phyloP scores from a whole-genome alignment of 805 yeast species.

The Vanderwaltozyma tropicalis region DNA sequence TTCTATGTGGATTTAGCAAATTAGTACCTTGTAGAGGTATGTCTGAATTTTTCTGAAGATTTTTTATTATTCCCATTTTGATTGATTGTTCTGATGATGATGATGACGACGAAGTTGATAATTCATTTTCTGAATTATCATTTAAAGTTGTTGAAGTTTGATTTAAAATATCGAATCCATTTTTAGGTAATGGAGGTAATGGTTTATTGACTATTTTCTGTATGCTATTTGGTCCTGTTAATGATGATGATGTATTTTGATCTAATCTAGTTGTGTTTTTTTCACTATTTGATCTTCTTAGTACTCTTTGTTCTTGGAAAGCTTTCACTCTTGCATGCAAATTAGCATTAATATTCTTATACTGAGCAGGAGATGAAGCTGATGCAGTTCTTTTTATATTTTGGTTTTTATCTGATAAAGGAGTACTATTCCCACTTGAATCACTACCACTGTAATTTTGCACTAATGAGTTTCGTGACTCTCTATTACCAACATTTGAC shows the following conservation, averaged over 20 bases:
- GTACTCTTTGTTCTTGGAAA: slow-evolving; percentile 71
- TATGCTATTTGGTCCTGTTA: slow-evolving; percentile 3
- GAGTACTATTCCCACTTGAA: not conserved
- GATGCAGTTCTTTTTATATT: not conserved
- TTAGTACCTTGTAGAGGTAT: not conserved
- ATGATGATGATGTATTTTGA: not conserved
- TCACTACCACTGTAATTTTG: too few relatives aligned
- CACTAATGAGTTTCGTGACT: too few relatives aligned
- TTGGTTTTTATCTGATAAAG: too few relatives aligned
- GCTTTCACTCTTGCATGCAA: slow-evolving; percentile 82
- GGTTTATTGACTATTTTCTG: slow-evolving; percentile 31
- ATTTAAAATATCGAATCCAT: not conserved
- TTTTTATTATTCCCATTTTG: too few relatives aligned
- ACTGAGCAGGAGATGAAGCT: slow-evolving; percentile 23
- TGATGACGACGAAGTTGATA: too few relatives aligned
- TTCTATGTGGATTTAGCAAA: slow-evolving; percentile 18
- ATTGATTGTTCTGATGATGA: too few relatives aligned
- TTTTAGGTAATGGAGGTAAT: slow-evolving; percentile 30
- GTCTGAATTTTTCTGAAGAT: too few relatives aligned
- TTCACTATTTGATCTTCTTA: slow-evolving; percentile 28
- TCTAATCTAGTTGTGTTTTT: not conserved
- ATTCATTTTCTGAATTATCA: too few relatives aligned
- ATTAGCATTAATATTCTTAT: slow-evolving; percentile 48
- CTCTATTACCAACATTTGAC: too few relatives aligned
- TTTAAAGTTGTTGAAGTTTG: not conserved